Conservation (phyloP, 1,284 basidiomycete species). For the Cryptococcus sp. region DNA sequence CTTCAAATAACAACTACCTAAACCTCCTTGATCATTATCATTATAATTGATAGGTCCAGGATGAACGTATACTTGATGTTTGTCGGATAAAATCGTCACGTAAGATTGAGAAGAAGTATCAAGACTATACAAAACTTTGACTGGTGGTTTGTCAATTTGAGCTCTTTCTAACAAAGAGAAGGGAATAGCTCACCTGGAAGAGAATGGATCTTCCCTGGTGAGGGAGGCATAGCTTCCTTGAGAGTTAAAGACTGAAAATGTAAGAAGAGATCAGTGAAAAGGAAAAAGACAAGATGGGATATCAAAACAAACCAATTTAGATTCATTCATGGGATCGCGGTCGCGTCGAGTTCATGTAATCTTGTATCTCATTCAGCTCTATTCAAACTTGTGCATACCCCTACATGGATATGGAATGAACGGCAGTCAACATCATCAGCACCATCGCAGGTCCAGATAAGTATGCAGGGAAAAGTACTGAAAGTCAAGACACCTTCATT, state of each 20-base stretch:
- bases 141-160: slow-evolving; percentile 14
- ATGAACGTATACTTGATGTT: slow-evolving; percentile 39
- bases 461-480: neutral
- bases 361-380: too few species aligned
- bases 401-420: too few species aligned
- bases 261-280: too few species aligned
- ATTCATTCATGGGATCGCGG: too few species aligned
- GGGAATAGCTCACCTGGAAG: slow-evolving; percentile 26
- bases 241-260: too few species aligned
- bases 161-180: neutral
- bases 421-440: too few species aligned
- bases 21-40: too few species aligned
- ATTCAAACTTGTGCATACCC: too few species aligned
- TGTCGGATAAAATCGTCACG: slow-evolving; percentile 31
- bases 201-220: slow-evolving; percentile 38
- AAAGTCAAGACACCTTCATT: slow-evolving; percentile 64
- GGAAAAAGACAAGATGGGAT: too few species aligned
- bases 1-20: slow-evolving; percentile 36
- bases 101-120: slow-evolving; percentile 38
- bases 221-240: slow-evolving; percentile 27
- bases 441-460: too few species aligned
- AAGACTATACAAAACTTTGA: slow-evolving; percentile 42
- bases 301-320: too few species aligned
- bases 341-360: too few species aligned
- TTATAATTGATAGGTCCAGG: slow-evolving; percentile 7